These are phyloP conservation scores for Auriscalpium vulgare DNA, from an alignment of 768 basidiomycete species.

Conservation along the genomic window DNA sequence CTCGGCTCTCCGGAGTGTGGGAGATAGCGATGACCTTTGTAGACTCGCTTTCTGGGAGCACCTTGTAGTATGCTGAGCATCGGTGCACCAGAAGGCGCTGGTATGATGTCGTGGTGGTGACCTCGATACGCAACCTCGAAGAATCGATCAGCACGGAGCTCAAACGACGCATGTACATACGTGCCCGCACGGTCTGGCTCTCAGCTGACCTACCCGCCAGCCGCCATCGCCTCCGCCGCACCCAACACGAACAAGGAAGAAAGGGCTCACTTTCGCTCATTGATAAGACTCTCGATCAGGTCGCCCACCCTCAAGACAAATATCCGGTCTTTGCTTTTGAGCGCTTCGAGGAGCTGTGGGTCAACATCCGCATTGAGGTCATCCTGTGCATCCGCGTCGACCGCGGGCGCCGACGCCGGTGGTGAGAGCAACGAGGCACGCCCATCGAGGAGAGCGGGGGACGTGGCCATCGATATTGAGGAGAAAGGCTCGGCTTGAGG, in stretches of 20 bases:
- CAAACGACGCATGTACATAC: too few relatives aligned
- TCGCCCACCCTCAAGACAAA: conserved; percentile 88
- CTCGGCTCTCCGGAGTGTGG: conserved; percentile 56
- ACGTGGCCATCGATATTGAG: conserved; percentile 7
- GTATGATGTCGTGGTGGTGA: conserved; percentile 68
- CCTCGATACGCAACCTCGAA: conserved; percentile 52
- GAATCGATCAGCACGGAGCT: too few relatives aligned
- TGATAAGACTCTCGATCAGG: conserved; percentile 72
- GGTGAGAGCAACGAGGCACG: conserved; percentile 7
- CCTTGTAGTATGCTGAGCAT: conserved; percentile 73
- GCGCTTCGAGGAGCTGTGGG: conserved; percentile 76
- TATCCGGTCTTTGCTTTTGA: conserved; percentile 80
- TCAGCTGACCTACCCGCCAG: background rate
- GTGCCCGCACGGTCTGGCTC: background rate
- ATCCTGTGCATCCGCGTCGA: conserved; percentile 20
- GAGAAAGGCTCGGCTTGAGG: conserved; percentile 13
- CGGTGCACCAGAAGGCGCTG: conserved; percentile 82
- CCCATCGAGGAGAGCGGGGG: conserved; percentile 8
- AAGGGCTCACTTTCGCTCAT: conserved; percentile 55
- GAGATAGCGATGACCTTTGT: conserved; percentile 54
- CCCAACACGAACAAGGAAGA: background rate
- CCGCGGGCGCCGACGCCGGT: conserved; percentile 18
- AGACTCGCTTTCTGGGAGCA: conserved; percentile 63
- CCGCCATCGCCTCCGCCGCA: background rate
- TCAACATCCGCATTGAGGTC: conserved; percentile 46